Evolutionary conservation across 192 early-diverging fungal species (phyloP).

Genomic region (Backusella liffmaniae): DNA sequence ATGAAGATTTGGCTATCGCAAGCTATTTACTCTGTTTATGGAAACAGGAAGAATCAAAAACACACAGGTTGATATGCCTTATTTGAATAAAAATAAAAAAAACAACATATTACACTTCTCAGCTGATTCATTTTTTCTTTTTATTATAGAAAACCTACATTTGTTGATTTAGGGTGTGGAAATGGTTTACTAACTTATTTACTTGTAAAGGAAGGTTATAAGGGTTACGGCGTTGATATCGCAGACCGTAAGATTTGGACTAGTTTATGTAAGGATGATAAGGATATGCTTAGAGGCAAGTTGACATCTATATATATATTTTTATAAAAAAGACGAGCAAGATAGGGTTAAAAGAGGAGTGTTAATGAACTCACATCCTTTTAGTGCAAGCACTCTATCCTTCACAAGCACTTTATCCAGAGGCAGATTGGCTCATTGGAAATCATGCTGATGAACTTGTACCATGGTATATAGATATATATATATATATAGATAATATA

Average conservation of each 20-base stretch:
- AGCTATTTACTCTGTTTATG: conserved; percentile 79
- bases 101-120: not conserved
- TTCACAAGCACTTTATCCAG: conserved; percentile 39
- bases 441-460: conserved; percentile 90
- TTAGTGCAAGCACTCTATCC: conserved; percentile 61
- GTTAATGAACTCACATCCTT: conserved; percentile 11
- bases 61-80: not conserved
- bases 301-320: not conserved
- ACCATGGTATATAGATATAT: conserved; percentile 56
- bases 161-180: conserved; percentile 85
- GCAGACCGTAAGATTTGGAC: conserved; percentile 75
- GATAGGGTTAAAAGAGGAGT: not conserved
- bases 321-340: not conserved
- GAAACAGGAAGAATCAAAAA: conserved; percentile 44
- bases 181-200: conserved; percentile 82
- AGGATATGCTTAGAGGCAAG: conserved; percentile 49
- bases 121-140: conserved; percentile 9
- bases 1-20: conserved; percentile 86
- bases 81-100: not conserved
- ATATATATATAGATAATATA: not conserved
- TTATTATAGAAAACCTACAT: conserved; percentile 41
- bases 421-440: conserved; percentile 78
- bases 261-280: conserved; percentile 41
- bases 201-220: conserved; percentile 66
- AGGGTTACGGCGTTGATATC: conserved; percentile 75